Percentiles rank a stretch among this genome's conserved stretches.
Evolutionary conservation across 495 filamentous ascomycete genomes (phyloP).

Genomic region (Daldinia childiae): DNA sequence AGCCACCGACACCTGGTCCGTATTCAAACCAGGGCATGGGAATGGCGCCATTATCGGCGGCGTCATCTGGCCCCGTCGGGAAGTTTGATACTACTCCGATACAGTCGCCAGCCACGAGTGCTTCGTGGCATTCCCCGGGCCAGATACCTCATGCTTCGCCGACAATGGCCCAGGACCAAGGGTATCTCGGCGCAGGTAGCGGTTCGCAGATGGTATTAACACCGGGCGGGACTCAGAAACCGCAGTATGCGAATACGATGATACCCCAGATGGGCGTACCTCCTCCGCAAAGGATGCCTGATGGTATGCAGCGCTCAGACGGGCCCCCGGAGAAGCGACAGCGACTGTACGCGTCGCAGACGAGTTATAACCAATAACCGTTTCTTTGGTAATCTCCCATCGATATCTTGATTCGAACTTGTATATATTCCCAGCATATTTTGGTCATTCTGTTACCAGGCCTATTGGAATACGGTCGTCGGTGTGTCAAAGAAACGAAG

Average conservation of each 20-base stretch:
- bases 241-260: conserved; percentile 47
- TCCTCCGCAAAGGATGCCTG: conserved; percentile 44
- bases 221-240: conserved; percentile 53
- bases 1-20: conserved; percentile 45
- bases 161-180: conserved; percentile 53
- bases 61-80: conserved; percentile 54
- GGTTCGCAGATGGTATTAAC: conserved; percentile 56
- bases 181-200: conserved; percentile 52
- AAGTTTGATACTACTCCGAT: conserved; percentile 87
- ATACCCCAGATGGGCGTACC: conserved; percentile 47
- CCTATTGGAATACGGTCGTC: conserved; percentile 19
- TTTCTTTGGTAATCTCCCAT: neutral
- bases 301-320: conserved; percentile 44
- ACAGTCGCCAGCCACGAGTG: conserved; percentile 74
- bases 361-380: conserved; percentile 46
- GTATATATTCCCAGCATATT: conserved; percentile 45
- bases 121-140: conserved; percentile 78
- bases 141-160: conserved; percentile 73
- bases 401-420: conserved; percentile 29
- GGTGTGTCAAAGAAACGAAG: conserved; percentile 15
- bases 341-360: conserved; percentile 51
- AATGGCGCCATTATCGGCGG: conserved; percentile 56
- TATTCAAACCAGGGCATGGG: conserved; percentile 71
- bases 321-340: conserved; percentile 50
- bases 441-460: conserved; percentile 18